Percentiles rank a stretch among this genome's conserved stretches.
Evolutionary conservation across 352 stramenopile species (phyloP).

Genomic region (Phytopythium sindhum): DNA sequence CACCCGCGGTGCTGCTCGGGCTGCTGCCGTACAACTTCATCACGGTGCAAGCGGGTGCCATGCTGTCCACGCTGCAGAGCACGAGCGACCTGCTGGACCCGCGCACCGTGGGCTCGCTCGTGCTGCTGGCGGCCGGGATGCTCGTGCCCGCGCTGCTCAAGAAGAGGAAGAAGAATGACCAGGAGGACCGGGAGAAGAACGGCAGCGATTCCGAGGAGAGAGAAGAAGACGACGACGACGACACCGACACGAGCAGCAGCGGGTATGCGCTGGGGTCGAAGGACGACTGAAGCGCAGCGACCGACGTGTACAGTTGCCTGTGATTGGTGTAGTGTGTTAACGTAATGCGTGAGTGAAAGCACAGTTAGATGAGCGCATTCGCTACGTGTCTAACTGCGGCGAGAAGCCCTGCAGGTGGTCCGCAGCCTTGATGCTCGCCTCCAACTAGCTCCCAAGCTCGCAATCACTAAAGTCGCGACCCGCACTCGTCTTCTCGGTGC

Average conservation of each 20-base stretch:
- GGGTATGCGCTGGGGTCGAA: neutral
- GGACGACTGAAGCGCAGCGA: neutral
- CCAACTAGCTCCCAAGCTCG: neutral
- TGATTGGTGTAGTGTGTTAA: no score
- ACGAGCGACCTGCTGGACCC: slow-evolving; percentile 66
- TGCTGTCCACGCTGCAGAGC: slow-evolving; percentile 66
- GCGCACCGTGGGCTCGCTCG: slow-evolving; percentile 50
- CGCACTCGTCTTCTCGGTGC: neutral
- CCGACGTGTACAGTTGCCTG: no score
- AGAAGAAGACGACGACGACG: neutral
- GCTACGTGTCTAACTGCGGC: neutral
- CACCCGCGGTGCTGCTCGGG: slow-evolving; percentile 55
- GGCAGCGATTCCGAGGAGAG: neutral
- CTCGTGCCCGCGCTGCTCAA: slow-evolving; percentile 68
- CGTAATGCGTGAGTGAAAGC: neutral
- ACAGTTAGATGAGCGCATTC: neutral
- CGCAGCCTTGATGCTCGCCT: neutral
- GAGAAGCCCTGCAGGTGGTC: neutral
- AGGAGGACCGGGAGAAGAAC: slow-evolving; percentile 1
- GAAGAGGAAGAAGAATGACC: slow-evolving; percentile 19
- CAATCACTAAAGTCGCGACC: neutral
- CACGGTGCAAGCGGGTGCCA: slow-evolving; percentile 70
- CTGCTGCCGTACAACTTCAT: slow-evolving; percentile 85
- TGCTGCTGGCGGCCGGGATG: slow-evolving; percentile 59
- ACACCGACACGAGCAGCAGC: slow-evolving; percentile 6